Evolutionary conservation across 78 protist genomes (phyloP), one percentile per base, ranked within the genome.

Genomic region (Tieghemostelium lacteum): DNA sequence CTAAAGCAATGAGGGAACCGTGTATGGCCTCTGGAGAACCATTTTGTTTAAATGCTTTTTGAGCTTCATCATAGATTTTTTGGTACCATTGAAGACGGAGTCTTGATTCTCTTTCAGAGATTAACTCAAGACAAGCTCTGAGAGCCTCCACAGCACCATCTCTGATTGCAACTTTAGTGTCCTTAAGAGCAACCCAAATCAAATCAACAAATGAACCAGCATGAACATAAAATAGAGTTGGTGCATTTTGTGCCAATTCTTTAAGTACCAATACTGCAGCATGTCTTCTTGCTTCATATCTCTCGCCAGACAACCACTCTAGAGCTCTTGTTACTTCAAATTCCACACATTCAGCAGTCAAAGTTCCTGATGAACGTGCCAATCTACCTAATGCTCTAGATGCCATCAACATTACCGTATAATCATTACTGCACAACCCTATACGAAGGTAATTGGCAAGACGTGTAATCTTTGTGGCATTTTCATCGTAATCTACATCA

Each of bases 171-270:
- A 73, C 49, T 26, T 87, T 86, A 33, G 65, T 31, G 52, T 92
- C 93, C 8, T 66, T 45, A 45, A 92, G 37, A 26, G 93, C 95
- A 3, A 63, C 71, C 87, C 92, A 64, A 54, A 92, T 66, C 16
- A 86, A 74, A 85, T 86, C 78, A 3, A 92, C 58, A 49, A 85
- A 88, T 1, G 94, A 39, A 28, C 74, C 31, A 3, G 86, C 78
- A 54, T 89, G 75, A 3, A 70, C 85, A 42, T 87, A 80, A 57
- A 93, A 93, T 19, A 88, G 93, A n/a, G 88, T 88, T 37, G 89
- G 93, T 50, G 93, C 87, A 39, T 85, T 88, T 17, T 72, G 85
- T 10, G 94, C 95, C 37, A 93, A 66, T 34, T 89, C 94, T 42
- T 65, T 87, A 24, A 70, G 31, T 1, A 92, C 83, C 58, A 89